Conservation (phyloP, 352 stramenopile genomes). For the Globisporangium camurandrum region DNA sequence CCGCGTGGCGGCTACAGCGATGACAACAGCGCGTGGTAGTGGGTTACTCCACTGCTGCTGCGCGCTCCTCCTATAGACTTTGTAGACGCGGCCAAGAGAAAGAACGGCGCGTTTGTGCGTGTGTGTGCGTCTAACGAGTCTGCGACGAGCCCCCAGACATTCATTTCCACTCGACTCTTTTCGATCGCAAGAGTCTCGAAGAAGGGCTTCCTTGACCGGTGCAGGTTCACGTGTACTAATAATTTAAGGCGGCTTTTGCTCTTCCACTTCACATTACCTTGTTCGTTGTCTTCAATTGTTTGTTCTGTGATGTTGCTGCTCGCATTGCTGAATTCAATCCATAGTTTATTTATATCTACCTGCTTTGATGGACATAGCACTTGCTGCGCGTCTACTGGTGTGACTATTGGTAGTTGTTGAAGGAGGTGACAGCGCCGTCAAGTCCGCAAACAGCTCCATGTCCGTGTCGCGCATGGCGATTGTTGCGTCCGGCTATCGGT, state of each 20-base stretch:
- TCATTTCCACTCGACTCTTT: not conserved
- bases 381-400: too few species aligned
- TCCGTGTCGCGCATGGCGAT: too few species aligned
- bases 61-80: slow-evolving; percentile 19
- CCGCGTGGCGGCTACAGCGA: slow-evolving; percentile 41
- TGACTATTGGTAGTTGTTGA: too few species aligned
- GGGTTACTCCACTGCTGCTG: slow-evolving; percentile 11
- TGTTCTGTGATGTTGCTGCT: not conserved
- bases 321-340: not conserved
- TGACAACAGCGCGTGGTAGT: slow-evolving; percentile 88
- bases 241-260: not conserved
- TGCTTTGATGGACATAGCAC: too few species aligned
- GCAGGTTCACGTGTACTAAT: not conserved
- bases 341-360: not conserved
- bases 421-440: too few species aligned
- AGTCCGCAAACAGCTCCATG: too few species aligned
- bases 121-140: slow-evolving; percentile 17
- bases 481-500: too few species aligned
- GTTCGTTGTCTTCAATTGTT: not conserved
- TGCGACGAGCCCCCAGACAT: slow-evolving; percentile 1
- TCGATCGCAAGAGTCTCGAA: not conserved
- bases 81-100: slow-evolving; percentile 20
- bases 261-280: not conserved
- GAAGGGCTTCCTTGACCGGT: not conserved
- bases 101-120: slow-evolving; percentile 3